phyloP scores from a whole-genome alignment of 169 alveolate genomes.

The Besnoitia besnoiti region DNA sequence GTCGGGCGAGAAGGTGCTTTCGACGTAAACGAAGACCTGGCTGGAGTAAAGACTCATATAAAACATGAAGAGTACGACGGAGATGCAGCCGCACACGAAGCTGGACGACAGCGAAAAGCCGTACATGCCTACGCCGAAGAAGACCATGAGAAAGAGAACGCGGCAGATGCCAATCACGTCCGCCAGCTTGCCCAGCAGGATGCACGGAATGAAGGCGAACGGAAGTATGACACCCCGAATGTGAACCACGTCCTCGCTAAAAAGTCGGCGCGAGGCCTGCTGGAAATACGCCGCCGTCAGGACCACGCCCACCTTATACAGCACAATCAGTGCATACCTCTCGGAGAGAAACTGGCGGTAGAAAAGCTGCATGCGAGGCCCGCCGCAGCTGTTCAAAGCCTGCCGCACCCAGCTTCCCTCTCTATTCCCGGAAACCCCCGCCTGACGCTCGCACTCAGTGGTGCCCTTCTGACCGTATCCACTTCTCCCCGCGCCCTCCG shows the following conservation, averaged over 20 bases:
- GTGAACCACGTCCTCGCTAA: not conserved
- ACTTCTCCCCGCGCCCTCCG: too few relatives aligned
- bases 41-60: constrained; percentile 72
- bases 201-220: constrained; percentile 47
- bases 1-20: constrained; percentile 67
- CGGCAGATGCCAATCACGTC: constrained; percentile 43
- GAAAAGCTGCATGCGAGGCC: not conserved
- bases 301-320: not conserved
- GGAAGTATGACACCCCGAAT: constrained; percentile 22
- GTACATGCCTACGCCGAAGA: constrained; percentile 70
- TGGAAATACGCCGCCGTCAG: constrained; percentile 15
- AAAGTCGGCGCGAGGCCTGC: not conserved
- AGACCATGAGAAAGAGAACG: constrained; percentile 65
- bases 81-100: constrained; percentile 56
- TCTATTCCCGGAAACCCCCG: not conserved
- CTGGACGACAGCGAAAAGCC: constrained; percentile 57
- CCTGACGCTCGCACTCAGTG: too few relatives aligned
- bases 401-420: not conserved
- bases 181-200: constrained; percentile 48
- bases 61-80: constrained; percentile 70
- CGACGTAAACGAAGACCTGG: constrained; percentile 72
- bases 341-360: not conserved
- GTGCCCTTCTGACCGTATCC: too few relatives aligned
- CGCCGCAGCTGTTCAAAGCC: not conserved
- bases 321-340: not conserved